A percentile compares a stretch with the other conserved stretches of the same genome.
Conservation (phyloP, 2,329 filamentous ascomycete species). For the Beauveria asiatica region DNA sequence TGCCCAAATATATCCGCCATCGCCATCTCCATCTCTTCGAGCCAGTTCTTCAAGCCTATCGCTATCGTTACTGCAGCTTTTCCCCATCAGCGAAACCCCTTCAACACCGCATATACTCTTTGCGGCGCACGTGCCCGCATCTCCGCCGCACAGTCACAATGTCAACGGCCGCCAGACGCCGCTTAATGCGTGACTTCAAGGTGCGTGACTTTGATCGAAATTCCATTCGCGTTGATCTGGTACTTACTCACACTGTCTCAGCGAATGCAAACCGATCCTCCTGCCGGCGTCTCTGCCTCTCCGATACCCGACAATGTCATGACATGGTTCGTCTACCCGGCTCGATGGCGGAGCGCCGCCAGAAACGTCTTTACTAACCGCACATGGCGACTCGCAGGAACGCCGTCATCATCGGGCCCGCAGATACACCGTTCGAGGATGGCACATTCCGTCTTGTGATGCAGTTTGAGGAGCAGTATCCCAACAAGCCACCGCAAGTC, state of each 20-base stretch:
- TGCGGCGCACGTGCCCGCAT: constrained; percentile 8
- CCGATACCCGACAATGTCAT: constrained; percentile 95
- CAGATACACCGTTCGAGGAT: constrained; percentile 96
- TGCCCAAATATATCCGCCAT: constrained; percentile 1
- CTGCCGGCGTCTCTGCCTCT: constrained; percentile 90
- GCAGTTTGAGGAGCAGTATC: constrained; percentile 98
- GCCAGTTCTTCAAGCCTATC: background rate
- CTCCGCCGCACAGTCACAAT: constrained; percentile 22
- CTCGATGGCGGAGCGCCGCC: background rate
- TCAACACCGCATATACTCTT: background rate
- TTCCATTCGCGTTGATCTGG: constrained; percentile 11
- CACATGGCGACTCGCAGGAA: constrained; percentile 55
- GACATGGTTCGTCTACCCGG: constrained; percentile 61
- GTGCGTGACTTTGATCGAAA: constrained; percentile 39
- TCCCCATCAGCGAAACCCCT: background rate
- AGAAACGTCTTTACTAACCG: background rate
- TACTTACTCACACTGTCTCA: constrained; percentile 28
- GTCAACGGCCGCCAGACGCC: constrained; percentile 92
- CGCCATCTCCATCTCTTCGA: background rate
- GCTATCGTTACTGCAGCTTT: background rate
- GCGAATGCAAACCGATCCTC: constrained; percentile 99
- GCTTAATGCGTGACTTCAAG: constrained; percentile 99
- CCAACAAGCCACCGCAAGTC: constrained; percentile 94
- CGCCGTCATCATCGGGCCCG: constrained; percentile 93
- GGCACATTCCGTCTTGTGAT: constrained; percentile 96